Evolutionary conservation across 1,139 yeast species (phyloP), one percentile per base, ranked within the genome.

Genomic region (Eremothecium gossypii): DNA sequence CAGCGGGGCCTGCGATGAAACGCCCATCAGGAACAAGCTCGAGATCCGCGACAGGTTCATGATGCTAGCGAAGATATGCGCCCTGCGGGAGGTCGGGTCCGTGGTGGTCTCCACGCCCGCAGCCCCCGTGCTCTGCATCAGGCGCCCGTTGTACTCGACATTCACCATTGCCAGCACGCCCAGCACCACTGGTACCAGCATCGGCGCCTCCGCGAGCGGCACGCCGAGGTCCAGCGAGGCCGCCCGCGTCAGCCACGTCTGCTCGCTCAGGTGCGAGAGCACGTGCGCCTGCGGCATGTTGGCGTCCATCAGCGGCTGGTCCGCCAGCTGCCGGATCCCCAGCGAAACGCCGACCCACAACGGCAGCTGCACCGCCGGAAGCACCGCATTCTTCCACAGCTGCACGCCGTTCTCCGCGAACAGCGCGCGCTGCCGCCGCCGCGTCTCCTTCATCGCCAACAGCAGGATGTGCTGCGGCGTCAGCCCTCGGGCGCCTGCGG

Each of bases 361-460:
- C 0, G 97, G 97, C 27, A 89, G 70, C 58, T 89, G 97, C 17
- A 83, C 76, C 1, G 78, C 67, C 0, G 97, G 97, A 38, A 84
- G 57, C 1, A 79, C 58, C 44, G 79, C 66, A 53, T 83, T 80
- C 58, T 86, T 87, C 89, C 94, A 89, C 44, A 80, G 61, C 55
- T 84, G 93, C 41, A 89, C 85, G 11, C 70, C 67, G 55, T 82
- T 71, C 42, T 74, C 71, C 49, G 73, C 74, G 62, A 83, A 89
- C 12, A 89, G 65, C 40, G 63, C 64, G 50, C 80, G 77, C 51
- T 89, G 93, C 45, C 95, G 69, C 47, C 76, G 77, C 45, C 91
- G 69, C 32, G 80, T 74, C 57, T 89, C 96, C 58, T 84, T 87
- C 5, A 83, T 71, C 0, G 94, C 73, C 29, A 89, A 57, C 7